Percentiles rank a stretch among this genome's conserved stretches.
These are phyloP conservation scores for Sinapis alba DNA, from an alignment of 441 rosid species.

Conservation along the genomic window DNA sequence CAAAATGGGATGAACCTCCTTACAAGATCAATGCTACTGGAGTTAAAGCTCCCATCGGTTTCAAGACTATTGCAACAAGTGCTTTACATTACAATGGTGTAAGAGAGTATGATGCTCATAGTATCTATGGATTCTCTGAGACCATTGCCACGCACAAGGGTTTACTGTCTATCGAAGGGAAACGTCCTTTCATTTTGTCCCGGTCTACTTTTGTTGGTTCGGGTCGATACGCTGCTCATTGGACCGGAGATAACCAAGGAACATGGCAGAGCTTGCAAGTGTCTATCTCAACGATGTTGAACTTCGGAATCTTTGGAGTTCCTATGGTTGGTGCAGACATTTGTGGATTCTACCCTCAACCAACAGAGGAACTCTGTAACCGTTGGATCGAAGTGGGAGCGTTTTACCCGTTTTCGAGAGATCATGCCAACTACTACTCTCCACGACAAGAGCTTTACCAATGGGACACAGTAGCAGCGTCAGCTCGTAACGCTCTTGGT, in stretches of 20 bases:
- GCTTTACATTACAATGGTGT: slow-evolving; percentile 92
- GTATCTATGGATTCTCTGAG: slow-evolving; percentile 90
- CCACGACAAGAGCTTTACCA: slow-evolving; percentile 98
- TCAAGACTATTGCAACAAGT: slow-evolving; percentile 93
- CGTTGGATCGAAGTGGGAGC: slow-evolving; percentile 98
- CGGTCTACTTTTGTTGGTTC: slow-evolving; percentile 94
- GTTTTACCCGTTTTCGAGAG: slow-evolving; percentile 94
- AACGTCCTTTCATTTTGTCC: slow-evolving; percentile 86
- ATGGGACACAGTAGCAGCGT: slow-evolving; percentile 83
- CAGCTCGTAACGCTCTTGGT: slow-evolving; percentile 93
- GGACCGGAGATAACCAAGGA: slow-evolving; percentile 97
- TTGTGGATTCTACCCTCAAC: slow-evolving; percentile 91
- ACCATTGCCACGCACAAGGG: slow-evolving; percentile 88
- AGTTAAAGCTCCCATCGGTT: slow-evolving; percentile 66
- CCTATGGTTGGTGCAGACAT: slow-evolving; percentile 98
- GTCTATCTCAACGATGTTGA: slow-evolving; percentile 86
- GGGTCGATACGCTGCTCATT: slow-evolving; percentile 88
- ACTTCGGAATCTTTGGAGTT: slow-evolving; percentile 94
- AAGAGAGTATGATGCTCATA: slow-evolving; percentile 90
- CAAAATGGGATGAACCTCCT: slow-evolving; percentile 95
- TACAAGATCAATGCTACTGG: slow-evolving; percentile 96
- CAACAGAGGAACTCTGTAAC: slow-evolving; percentile 95
- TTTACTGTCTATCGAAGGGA: slow-evolving; percentile 72
- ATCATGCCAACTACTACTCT: slow-evolving; percentile 90
- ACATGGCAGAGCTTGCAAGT: slow-evolving; percentile 90